These are phyloP conservation scores for Gaeumannomyces tritici DNA, from an alignment of 2,329 filamentous ascomycete species.

Conservation along the genomic window DNA sequence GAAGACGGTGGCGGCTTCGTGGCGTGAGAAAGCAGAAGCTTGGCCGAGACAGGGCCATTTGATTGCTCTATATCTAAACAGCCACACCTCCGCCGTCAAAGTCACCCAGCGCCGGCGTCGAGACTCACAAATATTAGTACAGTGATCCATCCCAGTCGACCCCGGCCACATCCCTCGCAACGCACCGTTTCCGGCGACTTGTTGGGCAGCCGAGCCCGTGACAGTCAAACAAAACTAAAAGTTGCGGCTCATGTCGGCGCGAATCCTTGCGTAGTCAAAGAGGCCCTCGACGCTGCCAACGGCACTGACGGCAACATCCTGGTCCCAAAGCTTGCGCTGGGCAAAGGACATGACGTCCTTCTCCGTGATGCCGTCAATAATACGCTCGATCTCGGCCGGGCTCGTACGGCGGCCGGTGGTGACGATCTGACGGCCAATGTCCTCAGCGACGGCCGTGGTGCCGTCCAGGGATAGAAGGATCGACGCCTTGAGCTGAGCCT, in stretches of 20 bases:
- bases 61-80: slow-evolving; percentile 22
- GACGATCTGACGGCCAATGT: slow-evolving; percentile 97
- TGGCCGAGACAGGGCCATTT: slow-evolving; percentile 8
- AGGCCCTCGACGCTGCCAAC: slow-evolving; percentile 87
- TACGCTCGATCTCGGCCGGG: slow-evolving; percentile 89
- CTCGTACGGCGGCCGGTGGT: slow-evolving; percentile 88
- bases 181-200: slow-evolving; percentile 4
- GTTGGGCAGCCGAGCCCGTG: background rate
- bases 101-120: slow-evolving; percentile 27
- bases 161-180: background rate
- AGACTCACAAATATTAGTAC: slow-evolving; percentile 21
- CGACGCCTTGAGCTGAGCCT: slow-evolving; percentile 97
- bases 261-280: slow-evolving; percentile 52
- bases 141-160: slow-evolving; percentile 9
- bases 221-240: slow-evolving; percentile 13
- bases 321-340: slow-evolving; percentile 92
- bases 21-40: background rate
- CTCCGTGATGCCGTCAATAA: slow-evolving; percentile 80
- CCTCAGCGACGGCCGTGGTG: slow-evolving; percentile 93
- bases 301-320: slow-evolving; percentile 87
- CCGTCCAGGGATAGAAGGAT: slow-evolving; percentile 95
- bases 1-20: background rate
- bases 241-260: slow-evolving; percentile 26
- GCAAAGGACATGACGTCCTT: slow-evolving; percentile 98
- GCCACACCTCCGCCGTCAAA: slow-evolving; percentile 19